These are phyloP conservation scores for Pleurotus giganteus DNA, from an alignment of 768 basidiomycete genomes.

Conservation along the genomic window DNA sequence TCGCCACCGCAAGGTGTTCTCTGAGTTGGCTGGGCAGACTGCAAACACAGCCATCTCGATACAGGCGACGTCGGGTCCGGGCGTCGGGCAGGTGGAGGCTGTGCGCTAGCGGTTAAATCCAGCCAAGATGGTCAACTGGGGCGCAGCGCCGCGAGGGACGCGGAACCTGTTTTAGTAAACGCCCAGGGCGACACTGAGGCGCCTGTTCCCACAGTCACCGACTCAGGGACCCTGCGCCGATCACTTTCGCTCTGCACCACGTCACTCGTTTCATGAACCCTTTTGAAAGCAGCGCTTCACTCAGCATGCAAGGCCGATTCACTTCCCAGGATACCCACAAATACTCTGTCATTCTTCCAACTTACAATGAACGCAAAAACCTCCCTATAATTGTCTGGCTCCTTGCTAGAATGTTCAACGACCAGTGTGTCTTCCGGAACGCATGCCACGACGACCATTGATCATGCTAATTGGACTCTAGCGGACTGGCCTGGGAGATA, in stretches of 20 bases:
- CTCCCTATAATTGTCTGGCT: slow-evolving; percentile 87
- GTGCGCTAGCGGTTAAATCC: too few relatives aligned
- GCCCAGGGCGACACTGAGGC: not conserved
- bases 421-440: slow-evolving; percentile 74
- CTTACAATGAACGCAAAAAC: slow-evolving; percentile 93
- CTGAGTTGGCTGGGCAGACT: too few relatives aligned
- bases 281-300: slow-evolving; percentile 52
- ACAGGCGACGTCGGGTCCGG: too few relatives aligned
- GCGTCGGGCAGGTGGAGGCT: too few relatives aligned
- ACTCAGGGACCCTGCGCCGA: not conserved
- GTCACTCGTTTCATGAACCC: slow-evolving; percentile 53
- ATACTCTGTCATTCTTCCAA: slow-evolving; percentile 91
- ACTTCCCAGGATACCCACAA: slow-evolving; percentile 59
- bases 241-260: not conserved
- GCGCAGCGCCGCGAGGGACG: too few relatives aligned
- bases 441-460: too few relatives aligned
- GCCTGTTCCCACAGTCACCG: not conserved
- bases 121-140: too few relatives aligned
- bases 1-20: too few relatives aligned
- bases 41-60: too few relatives aligned
- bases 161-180: too few relatives aligned
- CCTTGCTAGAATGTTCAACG: slow-evolving; percentile 69
- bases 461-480: too few relatives aligned
- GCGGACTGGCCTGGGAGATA: slow-evolving; percentile 80
- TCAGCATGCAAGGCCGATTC: slow-evolving; percentile 67